These are phyloP conservation scores for Phytophthora syringae DNA, from an alignment of 352 stramenopile genomes.

Conservation along the genomic window DNA sequence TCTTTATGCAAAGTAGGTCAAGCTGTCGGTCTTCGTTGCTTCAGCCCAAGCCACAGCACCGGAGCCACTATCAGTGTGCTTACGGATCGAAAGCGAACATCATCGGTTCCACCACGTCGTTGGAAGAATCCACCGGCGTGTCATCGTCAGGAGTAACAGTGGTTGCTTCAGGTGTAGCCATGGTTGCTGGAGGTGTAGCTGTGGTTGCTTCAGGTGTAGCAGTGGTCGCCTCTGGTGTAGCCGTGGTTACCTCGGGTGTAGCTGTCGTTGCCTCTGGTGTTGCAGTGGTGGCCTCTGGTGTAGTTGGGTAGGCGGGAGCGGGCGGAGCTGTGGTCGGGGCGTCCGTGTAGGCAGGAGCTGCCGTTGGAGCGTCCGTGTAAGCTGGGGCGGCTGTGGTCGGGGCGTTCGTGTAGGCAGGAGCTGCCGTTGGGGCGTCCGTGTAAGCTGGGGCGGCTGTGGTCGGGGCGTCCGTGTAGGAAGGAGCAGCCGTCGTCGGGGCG, in stretches of 20 bases:
- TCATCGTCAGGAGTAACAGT: no score
- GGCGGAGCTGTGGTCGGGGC: slow-evolving; percentile 3
- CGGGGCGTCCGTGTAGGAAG: neutral
- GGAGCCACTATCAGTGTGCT: slow-evolving; percentile 2
- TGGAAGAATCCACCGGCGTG: no score
- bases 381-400: neutral
- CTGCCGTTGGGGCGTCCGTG: neutral
- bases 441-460: slow-evolving; percentile 1
- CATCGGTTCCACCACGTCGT: no score
- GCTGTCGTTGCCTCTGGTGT: no score
- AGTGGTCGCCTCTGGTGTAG: no score
- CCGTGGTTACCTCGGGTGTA: no score
- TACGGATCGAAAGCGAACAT: no score
- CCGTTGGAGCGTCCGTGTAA: neutral
- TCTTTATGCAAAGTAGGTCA: slow-evolving; percentile 19
- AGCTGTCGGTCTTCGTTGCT: neutral
- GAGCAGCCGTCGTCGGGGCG: neutral
- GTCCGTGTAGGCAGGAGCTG: neutral
- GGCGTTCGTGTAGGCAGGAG: slow-evolving; percentile 1
- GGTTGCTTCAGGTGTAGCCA: no score
- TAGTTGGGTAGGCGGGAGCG: neutral
- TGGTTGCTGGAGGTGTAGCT: no score
- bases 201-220: no score
- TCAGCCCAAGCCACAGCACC: neutral
- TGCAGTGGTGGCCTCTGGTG: no score